These are phyloP conservation scores for Neopestalotiopsis sp. DNA, from an alignment of 2,329 filamentous ascomycete species.

Conservation along the genomic window DNA sequence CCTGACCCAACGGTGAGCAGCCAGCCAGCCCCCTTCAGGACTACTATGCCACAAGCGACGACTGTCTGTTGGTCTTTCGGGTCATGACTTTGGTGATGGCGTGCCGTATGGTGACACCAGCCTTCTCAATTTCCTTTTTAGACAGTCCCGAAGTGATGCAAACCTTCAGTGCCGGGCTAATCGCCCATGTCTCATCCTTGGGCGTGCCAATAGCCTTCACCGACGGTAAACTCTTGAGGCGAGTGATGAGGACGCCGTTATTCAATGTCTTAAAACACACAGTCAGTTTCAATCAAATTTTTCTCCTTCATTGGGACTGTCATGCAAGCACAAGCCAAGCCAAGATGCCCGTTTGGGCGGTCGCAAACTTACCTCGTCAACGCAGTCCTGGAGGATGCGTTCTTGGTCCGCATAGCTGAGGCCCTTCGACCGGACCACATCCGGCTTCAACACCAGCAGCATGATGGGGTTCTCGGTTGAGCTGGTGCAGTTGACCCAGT, in stretches of 20 bases:
- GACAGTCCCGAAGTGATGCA: conserved; percentile 87
- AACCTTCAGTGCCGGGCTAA: conserved; percentile 86
- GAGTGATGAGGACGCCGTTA: conserved; percentile 89
- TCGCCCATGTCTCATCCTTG: conserved; percentile 72
- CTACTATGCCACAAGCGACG: conserved; percentile 41
- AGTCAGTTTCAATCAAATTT: not conserved
- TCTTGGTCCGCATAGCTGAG: conserved; percentile 81
- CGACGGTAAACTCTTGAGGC: conserved; percentile 80
- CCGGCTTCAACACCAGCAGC: conserved; percentile 81
- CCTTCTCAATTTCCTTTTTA: conserved; percentile 96
- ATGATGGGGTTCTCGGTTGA: conserved; percentile 85
- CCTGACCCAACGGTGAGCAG: too few species aligned
- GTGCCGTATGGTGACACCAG: conserved; percentile 84
- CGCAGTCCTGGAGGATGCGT: conserved; percentile 82
- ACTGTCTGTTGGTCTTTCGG: conserved; percentile 59
- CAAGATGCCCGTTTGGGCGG: not conserved
- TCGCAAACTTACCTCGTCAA: conserved; percentile 82
- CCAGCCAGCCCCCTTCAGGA: not conserved
- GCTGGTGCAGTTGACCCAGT: conserved; percentile 88
- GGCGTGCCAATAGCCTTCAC: conserved; percentile 64
- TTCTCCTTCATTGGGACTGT: not conserved
- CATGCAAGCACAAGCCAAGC: not conserved
- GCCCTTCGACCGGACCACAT: conserved; percentile 75
- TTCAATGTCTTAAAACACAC: conserved; percentile 62
- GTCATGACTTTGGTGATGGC: conserved; percentile 92